Evolutionary conservation across 352 stramenopile species (phyloP).

Genomic region (Globisporangium heterothallicum): DNA sequence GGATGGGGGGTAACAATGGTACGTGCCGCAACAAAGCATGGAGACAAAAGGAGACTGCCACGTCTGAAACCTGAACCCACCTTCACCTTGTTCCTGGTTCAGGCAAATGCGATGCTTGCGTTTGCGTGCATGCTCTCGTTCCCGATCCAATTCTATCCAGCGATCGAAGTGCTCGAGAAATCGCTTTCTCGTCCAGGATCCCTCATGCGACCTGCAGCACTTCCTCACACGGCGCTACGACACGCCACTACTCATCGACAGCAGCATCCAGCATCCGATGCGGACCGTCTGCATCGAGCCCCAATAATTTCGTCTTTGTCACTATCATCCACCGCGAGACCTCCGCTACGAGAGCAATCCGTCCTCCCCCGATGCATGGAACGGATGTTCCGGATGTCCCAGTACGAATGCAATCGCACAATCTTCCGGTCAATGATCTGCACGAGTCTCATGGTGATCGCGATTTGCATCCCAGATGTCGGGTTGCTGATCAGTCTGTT

Average conservation of each 20-base stretch:
- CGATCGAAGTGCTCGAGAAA: constrained; percentile 65
- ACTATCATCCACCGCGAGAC: constrained; percentile 1
- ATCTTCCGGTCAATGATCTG: constrained; percentile 81
- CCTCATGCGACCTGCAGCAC: constrained; percentile 27
- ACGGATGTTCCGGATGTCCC: constrained; percentile 39
- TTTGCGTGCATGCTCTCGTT: constrained; percentile 76
- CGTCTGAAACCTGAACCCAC: no score
- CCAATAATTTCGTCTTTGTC: not conserved
- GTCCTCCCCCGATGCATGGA: constrained; percentile 27
- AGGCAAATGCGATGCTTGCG: constrained; percentile 65
- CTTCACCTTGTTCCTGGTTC: constrained; percentile 1
- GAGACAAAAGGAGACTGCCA: no score
- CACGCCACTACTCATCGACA: not conserved
- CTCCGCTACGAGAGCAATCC: not conserved
- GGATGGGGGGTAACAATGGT: constrained; percentile 63
- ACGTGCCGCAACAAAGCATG: no score
- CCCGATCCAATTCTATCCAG: constrained; percentile 78
- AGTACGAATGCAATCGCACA: constrained; percentile 76
- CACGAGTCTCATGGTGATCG: constrained; percentile 64
- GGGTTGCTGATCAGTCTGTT: constrained; percentile 76
- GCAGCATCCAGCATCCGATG: not conserved
- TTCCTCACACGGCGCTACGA: constrained; percentile 18
- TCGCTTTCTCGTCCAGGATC: constrained; percentile 42
- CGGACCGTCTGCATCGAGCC: not conserved
- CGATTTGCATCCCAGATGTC: constrained; percentile 69